A percentile compares a stretch with the other conserved stretches of the same genome.
These are phyloP conservation scores for Pseudopithomyces maydicus DNA, from an alignment of 2,329 filamentous ascomycete species.

Conservation along the genomic window DNA sequence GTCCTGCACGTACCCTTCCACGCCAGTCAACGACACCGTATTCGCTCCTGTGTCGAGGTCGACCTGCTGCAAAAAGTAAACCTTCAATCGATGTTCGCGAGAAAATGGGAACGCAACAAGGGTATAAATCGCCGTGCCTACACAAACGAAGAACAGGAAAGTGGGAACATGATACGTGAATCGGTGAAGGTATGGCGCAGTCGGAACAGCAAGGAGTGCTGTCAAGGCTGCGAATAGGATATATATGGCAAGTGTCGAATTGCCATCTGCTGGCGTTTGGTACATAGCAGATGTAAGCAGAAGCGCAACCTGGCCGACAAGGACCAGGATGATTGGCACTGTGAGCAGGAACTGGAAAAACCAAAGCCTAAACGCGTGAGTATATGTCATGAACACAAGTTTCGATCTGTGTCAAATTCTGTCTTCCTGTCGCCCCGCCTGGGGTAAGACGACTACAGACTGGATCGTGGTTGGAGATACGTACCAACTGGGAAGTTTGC, in stretches of 20 bases:
- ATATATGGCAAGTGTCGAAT: slow-evolving; percentile 72
- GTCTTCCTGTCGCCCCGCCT: background rate
- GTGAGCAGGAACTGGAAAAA: slow-evolving; percentile 81
- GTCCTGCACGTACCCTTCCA: slow-evolving; percentile 47
- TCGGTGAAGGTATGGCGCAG: slow-evolving; percentile 84
- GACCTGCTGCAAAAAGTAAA: slow-evolving; percentile 83
- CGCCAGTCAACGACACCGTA: slow-evolving; percentile 59
- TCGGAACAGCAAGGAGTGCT: slow-evolving; percentile 73
- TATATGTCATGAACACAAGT: background rate
- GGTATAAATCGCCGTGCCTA: slow-evolving; percentile 82
- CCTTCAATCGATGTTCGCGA: slow-evolving; percentile 75
- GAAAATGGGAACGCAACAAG: slow-evolving; percentile 89
- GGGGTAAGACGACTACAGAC: background rate
- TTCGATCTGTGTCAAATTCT: background rate
- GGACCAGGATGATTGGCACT: slow-evolving; percentile 75
- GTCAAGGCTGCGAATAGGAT: slow-evolving; percentile 70
- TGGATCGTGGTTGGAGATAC: background rate
- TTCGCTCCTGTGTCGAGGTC: slow-evolving; percentile 75
- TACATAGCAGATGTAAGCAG: slow-evolving; percentile 72
- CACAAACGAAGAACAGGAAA: slow-evolving; percentile 74
- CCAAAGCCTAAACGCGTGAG: slow-evolving; percentile 65
- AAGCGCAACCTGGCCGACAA: slow-evolving; percentile 77
- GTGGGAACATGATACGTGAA: slow-evolving; percentile 81
- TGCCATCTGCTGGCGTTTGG: slow-evolving; percentile 87
- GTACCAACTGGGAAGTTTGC: slow-evolving; percentile 70